Percentiles rank a stretch among this genome's conserved stretches.
Conservation (phyloP, 306 rosid species). For the Malus sieversii region DNA sequence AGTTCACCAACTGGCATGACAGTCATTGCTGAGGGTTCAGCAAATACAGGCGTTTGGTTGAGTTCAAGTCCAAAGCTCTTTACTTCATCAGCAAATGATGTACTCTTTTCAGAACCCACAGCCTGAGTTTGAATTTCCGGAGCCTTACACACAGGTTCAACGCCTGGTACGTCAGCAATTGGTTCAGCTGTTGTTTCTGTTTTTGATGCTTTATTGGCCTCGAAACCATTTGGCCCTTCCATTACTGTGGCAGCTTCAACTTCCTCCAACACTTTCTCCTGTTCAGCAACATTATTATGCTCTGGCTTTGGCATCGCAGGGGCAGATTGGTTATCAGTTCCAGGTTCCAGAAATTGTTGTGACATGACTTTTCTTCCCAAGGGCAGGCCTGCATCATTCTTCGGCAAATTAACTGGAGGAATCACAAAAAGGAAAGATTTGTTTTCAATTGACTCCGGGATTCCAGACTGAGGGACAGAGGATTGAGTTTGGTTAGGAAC, state of each 20-base stretch:
- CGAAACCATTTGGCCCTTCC: slow-evolving; percentile 28
- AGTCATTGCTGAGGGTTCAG: slow-evolving; percentile 21
- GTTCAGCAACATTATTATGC: slow-evolving; percentile 17
- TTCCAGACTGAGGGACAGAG: background rate
- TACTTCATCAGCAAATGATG: slow-evolving; percentile 18
- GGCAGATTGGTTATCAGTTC: slow-evolving; percentile 17
- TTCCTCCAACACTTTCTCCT: slow-evolving; percentile 19
- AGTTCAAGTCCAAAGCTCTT: slow-evolving; percentile 24
- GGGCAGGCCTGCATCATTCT: slow-evolving; percentile 8
- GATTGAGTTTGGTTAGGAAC: slow-evolving; percentile 3
- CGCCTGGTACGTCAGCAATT: slow-evolving; percentile 12
- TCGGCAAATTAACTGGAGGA: slow-evolving; percentile 3
- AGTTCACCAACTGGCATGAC: slow-evolving; percentile 11
- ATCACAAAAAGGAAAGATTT: background rate
- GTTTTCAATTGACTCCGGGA: background rate
- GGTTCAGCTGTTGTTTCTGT: slow-evolving; percentile 23
- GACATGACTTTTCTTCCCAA: slow-evolving; percentile 23
- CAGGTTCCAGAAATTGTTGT: slow-evolving; percentile 11
- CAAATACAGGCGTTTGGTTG: slow-evolving; percentile 24
- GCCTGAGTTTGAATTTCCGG: slow-evolving; percentile 19
- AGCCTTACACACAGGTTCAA: slow-evolving; percentile 13
- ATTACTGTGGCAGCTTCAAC: slow-evolving; percentile 15
- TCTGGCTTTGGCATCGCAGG: slow-evolving; percentile 6
- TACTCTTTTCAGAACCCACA: slow-evolving; percentile 20
- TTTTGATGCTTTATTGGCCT: slow-evolving; percentile 12